Evolutionary conservation across 2,329 filamentous ascomycete genomes (phyloP).

Genomic region (Penicillium sp.): DNA sequence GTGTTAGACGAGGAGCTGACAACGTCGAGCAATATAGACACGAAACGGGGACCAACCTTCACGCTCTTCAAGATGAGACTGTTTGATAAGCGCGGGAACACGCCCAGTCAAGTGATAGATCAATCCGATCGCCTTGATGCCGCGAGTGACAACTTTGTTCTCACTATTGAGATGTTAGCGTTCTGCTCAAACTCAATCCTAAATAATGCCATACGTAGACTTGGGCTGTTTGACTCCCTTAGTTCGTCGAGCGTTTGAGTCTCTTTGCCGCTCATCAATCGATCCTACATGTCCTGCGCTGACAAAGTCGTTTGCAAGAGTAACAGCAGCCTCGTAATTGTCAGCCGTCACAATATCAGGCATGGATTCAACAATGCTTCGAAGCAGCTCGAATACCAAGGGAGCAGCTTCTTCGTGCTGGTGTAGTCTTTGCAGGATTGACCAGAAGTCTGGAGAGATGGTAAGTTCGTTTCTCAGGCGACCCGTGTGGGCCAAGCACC

Average conservation of each 20-base stretch:
- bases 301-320: constrained; percentile 84
- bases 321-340: constrained; percentile 87
- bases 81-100: constrained; percentile 82
- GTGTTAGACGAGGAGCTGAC: constrained; percentile 10
- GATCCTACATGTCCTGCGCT: constrained; percentile 73
- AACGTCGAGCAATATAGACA: neutral
- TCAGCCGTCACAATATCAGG: constrained; percentile 85
- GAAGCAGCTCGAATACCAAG: constrained; percentile 81
- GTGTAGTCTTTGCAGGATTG: constrained; percentile 74
- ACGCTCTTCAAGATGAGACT: constrained; percentile 84
- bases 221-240: constrained; percentile 55
- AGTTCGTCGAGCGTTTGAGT: constrained; percentile 51
- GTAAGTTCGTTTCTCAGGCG: constrained; percentile 87
- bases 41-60: constrained; percentile 58
- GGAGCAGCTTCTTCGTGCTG: constrained; percentile 67
- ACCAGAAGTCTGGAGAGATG: constrained; percentile 96
- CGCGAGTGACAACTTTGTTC: constrained; percentile 70
- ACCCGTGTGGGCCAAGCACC: constrained; percentile 74
- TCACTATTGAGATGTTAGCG: constrained; percentile 49
- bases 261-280: constrained; percentile 65
- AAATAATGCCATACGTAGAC: constrained; percentile 52
- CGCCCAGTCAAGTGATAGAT: constrained; percentile 78
- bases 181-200: too few species aligned
- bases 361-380: constrained; percentile 68
- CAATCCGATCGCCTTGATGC: constrained; percentile 74